Evolutionary conservation across 768 basidiomycete species (phyloP).

Genomic region (Cantharellus anzutake): DNA sequence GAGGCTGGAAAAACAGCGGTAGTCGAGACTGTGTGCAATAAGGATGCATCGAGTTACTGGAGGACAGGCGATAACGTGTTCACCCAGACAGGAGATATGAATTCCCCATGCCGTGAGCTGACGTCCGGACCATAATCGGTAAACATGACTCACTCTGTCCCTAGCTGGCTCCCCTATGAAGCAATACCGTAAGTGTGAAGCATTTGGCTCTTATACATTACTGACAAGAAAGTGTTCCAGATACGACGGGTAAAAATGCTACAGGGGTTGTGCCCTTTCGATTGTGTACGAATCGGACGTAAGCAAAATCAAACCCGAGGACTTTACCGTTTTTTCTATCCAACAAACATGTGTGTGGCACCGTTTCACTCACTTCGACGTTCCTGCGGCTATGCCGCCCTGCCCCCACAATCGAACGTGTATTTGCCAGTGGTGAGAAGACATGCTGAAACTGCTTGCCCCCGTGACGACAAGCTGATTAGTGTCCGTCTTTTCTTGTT

Average conservation of each 20-base stretch:
- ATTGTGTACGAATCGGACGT: slow-evolving; percentile 59
- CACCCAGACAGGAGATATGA: slow-evolving; percentile 22
- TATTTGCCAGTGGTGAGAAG: slow-evolving; percentile 42
- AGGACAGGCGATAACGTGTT: slow-evolving; percentile 6
- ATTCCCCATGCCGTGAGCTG: not conserved
- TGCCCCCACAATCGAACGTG: slow-evolving; percentile 41
- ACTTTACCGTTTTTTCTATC: slow-evolving; percentile 55
- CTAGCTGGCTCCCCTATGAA: not conserved
- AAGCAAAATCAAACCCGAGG: slow-evolving; percentile 35
- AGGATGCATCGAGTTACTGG: slow-evolving; percentile 38
- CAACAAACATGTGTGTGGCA: slow-evolving; percentile 62
- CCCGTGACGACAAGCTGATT: not conserved
- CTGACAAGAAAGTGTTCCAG: slow-evolving; percentile 16
- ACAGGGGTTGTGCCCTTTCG: slow-evolving; percentile 45
- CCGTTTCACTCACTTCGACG: slow-evolving; percentile 46
- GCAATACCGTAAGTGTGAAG: slow-evolving; percentile 21
- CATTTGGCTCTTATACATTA: not conserved
- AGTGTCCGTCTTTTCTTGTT: slow-evolving; percentile 2
- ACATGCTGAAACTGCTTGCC: slow-evolving; percentile 6
- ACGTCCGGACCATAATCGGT: not conserved
- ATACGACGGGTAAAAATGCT: slow-evolving; percentile 31
- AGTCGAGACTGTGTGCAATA: slow-evolving; percentile 36
- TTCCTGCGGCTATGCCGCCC: slow-evolving; percentile 46
- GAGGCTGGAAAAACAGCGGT: not conserved
- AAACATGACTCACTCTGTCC: not conserved